Evolutionary conservation across 1,284 basidiomycete species (phyloP).

Genomic region (Puccinia polysora): DNA sequence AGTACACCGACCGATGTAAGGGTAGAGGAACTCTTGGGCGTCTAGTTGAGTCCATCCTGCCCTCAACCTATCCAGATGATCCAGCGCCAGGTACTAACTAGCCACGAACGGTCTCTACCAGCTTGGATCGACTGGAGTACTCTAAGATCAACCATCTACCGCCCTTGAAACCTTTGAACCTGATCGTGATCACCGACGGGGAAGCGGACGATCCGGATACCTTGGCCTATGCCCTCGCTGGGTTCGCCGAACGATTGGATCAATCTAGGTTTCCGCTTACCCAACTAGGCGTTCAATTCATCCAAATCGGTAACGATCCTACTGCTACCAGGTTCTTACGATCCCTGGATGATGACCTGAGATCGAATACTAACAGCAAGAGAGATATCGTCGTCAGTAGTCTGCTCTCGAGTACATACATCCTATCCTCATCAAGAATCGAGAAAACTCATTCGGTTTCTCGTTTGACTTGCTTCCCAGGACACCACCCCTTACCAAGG

Average conservation of each 20-base stretch:
- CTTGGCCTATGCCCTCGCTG: constrained; percentile 56
- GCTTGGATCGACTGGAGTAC: constrained; percentile 44
- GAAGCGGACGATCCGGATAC: constrained; percentile 58
- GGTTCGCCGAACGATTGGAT: constrained; percentile 59
- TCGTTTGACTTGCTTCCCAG: neutral
- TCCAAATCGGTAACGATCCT: constrained; percentile 55
- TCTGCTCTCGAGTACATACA: neutral
- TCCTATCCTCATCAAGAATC: neutral
- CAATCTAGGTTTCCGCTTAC: constrained; percentile 57
- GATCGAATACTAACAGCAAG: neutral
- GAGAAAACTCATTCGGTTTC: neutral
- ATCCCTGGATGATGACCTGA: constrained; percentile 35
- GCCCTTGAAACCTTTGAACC: constrained; percentile 60
- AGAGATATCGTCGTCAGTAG: constrained; percentile 38
- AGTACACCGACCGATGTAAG: constrained; percentile 37
- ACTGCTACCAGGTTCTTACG: constrained; percentile 16
- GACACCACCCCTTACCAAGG: constrained; percentile 39
- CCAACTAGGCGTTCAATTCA: constrained; percentile 61
- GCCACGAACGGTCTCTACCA: neutral
- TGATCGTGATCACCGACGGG: constrained; percentile 64
- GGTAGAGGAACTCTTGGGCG: constrained; percentile 26
- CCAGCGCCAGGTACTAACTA: neutral
- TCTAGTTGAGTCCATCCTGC: constrained; percentile 20
- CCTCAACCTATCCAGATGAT: neutral
- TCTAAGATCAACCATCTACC: constrained; percentile 52